Percentiles rank a stretch among this genome's conserved stretches.
Conservation (phyloP, 2,329 filamentous ascomycete genomes). For the Aspergillus ustus region DNA sequence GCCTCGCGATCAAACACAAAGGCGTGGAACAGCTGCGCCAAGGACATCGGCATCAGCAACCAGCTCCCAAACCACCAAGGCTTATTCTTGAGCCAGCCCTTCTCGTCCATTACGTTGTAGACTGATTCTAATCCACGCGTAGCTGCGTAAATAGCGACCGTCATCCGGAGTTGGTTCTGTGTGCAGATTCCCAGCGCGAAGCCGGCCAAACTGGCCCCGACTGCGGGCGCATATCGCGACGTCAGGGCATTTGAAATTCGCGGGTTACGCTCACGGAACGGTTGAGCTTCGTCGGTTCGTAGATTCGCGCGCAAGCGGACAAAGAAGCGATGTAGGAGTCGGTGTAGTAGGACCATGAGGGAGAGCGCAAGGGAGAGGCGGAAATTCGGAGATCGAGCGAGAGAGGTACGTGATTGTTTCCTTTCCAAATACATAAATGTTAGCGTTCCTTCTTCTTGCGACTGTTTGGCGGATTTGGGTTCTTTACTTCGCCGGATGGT, state of each 20-base stretch:
- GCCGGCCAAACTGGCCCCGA: slow-evolving; percentile 88
- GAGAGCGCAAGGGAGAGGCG: slow-evolving; percentile 83
- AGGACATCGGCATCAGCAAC: slow-evolving; percentile 76
- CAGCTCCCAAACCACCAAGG: slow-evolving; percentile 87
- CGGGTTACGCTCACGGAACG: slow-evolving; percentile 84
- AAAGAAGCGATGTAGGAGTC: slow-evolving; percentile 89
- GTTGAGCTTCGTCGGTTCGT: slow-evolving; percentile 75
- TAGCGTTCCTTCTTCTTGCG: not conserved
- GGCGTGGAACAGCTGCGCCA: slow-evolving; percentile 76
- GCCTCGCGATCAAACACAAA: slow-evolving; percentile 78
- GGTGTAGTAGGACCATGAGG: slow-evolving; percentile 83
- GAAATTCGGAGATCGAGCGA: slow-evolving; percentile 67
- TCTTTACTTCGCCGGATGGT: slow-evolving; percentile 32
- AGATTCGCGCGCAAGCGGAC: slow-evolving; percentile 76
- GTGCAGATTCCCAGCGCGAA: slow-evolving; percentile 79
- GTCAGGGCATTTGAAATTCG: slow-evolving; percentile 75
- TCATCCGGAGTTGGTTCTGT: slow-evolving; percentile 72
- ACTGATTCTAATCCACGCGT: slow-evolving; percentile 83
- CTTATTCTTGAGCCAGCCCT: slow-evolving; percentile 68
- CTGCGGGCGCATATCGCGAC: slow-evolving; percentile 79
- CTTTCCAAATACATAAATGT: slow-evolving; percentile 27
- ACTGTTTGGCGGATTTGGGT: slow-evolving; percentile 7
- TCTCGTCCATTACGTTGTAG: slow-evolving; percentile 81
- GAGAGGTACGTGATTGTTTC: slow-evolving; percentile 42
- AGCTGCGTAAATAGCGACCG: slow-evolving; percentile 78